Evolutionary conservation across 352 stramenopile genomes (phyloP).

Genomic region (Phytophthora citrophthora): DNA sequence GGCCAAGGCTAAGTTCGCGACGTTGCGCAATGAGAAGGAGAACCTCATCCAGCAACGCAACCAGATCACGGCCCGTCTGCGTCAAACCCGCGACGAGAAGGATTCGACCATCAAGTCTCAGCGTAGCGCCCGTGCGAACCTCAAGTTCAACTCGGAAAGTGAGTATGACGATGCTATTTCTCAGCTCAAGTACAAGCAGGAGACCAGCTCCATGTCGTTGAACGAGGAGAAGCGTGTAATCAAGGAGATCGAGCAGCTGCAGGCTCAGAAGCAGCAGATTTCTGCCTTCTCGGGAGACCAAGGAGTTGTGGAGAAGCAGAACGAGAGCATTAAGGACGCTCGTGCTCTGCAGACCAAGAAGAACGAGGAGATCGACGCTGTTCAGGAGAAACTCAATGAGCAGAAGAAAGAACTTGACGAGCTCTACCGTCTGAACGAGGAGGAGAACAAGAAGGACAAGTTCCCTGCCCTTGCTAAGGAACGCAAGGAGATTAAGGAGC

Average conservation of each 20-base stretch:
- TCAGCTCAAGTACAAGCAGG: slow-evolving; percentile 90
- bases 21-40: slow-evolving; percentile 85
- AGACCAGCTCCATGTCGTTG: slow-evolving; percentile 96
- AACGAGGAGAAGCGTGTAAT: slow-evolving; percentile 97
- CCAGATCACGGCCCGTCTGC: slow-evolving; percentile 81
- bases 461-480: slow-evolving; percentile 87
- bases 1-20: slow-evolving; percentile 85
- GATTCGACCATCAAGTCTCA: slow-evolving; percentile 77
- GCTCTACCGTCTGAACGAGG: slow-evolving; percentile 89
- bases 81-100: slow-evolving; percentile 85
- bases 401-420: slow-evolving; percentile 91
- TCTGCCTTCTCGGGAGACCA: slow-evolving; percentile 85
- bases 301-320: slow-evolving; percentile 81
- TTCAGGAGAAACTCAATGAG: slow-evolving; percentile 93
- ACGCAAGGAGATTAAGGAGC: slow-evolving; percentile 91
- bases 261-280: slow-evolving; percentile 91
- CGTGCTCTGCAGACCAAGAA: slow-evolving; percentile 85
- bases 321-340: slow-evolving; percentile 82
- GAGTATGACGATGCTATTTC: slow-evolving; percentile 94
- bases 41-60: slow-evolving; percentile 88
- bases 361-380: slow-evolving; percentile 94
- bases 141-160: slow-evolving; percentile 89
- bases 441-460: slow-evolving; percentile 88
- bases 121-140: slow-evolving; percentile 56
- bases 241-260: slow-evolving; percentile 95